Evolutionary conservation across 2,329 filamentous ascomycete genomes (phyloP), one percentile per base, ranked within the genome.

Genomic region (Colletotrichum sp.): DNA sequence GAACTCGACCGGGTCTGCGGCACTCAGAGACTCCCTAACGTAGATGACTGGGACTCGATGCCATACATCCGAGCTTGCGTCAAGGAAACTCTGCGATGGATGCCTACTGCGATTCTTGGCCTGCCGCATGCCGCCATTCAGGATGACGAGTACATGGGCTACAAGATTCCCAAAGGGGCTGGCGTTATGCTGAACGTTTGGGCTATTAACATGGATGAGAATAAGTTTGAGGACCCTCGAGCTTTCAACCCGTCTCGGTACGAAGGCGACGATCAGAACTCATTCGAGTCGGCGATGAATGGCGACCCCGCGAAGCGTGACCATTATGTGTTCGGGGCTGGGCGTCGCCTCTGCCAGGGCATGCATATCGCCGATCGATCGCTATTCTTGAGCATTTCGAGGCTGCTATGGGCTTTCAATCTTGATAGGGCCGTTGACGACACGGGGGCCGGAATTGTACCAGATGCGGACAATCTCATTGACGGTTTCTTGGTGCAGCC

Each of bases 381-480:
- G 0, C 83, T 92, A 0, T 84, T 85, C 9, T 80, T 89, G 3
- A 86, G 84, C 59, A 86, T 90, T 24, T 84, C 88, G 0, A 85
- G 87, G 4, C 82, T 90, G 0, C 79, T 93, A 0, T 93, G 90
- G 91, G 90, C 85, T 0, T 92, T 91, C 69, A 79, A 88, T 0
- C 80, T 88, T 8, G 77, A 75, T 1, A 81, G 82, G 9, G 68
- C 44, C 3, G n/a, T 68, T 10, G 70, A 71, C 24, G 7, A 62
- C 3, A 9, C 26, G 2, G 76, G 73, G 1, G 12, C 16, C 7
- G 77, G 84, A 4, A 76, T 86, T 15, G 84, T 85, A 0, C 84
- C 84, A 3, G 85, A 87, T 44, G 86, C 85, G 36, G 70, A 68
- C 36, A 39, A 63, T 28, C 57, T 75, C 15, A 55, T 72, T 34